A percentile compares a stretch with the other conserved stretches of the same genome.
These are phyloP conservation scores for Syzygium grande DNA, from an alignment of 345 rosid genomes.

Conservation along the genomic window DNA sequence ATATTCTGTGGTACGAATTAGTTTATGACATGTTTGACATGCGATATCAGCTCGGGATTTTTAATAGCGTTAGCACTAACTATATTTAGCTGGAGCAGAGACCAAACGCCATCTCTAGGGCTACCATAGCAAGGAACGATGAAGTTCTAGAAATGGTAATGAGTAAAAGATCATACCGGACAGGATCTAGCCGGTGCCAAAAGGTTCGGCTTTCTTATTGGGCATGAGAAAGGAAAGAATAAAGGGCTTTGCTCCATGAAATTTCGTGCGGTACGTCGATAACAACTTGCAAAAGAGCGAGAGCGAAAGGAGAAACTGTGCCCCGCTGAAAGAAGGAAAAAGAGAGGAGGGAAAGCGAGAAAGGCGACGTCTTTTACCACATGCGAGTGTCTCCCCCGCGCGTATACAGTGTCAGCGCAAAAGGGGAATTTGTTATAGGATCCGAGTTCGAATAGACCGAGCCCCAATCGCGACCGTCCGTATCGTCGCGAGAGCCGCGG, in stretches of 20 bases:
- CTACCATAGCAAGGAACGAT: neutral
- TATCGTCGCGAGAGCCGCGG: neutral
- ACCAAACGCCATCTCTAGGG: neutral
- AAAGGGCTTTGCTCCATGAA: neutral
- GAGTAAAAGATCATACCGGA: neutral
- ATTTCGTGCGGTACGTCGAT: neutral
- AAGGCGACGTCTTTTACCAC: neutral
- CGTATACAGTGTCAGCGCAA: neutral
- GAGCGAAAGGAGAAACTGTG: neutral
- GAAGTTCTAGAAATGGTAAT: neutral
- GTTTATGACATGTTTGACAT: no score
- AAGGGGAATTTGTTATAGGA: rapidly evolving
- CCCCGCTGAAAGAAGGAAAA: neutral
- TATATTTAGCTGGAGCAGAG: no score
- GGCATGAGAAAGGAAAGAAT: neutral
- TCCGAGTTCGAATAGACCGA: neutral
- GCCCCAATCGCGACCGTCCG: rapidly evolving
- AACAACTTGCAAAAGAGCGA: neutral
- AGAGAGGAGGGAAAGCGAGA: neutral
- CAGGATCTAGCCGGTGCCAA: neutral
- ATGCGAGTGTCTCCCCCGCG: neutral
- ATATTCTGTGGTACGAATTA: neutral
- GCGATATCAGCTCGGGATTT: neutral
- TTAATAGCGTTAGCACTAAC: rapidly evolving
- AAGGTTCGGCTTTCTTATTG: neutral